Evolutionary conservation across 768 basidiomycete species (phyloP).

Genomic region (Xerocomus potaroensis): DNA sequence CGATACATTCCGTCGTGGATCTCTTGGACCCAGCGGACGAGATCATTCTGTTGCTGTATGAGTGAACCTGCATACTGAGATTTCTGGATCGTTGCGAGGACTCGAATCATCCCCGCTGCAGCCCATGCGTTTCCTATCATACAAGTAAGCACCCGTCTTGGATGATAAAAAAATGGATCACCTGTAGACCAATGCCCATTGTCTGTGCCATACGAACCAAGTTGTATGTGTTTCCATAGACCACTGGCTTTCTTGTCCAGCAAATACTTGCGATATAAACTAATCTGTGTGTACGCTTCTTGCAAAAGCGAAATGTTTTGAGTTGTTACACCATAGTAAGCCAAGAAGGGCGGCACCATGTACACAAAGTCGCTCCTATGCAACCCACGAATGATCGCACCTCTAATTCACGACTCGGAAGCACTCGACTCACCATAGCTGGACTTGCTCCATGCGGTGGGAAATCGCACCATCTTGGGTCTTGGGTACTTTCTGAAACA

Average conservation of each 20-base stretch:
- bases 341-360: slow-evolving; percentile 85
- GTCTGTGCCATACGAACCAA: slow-evolving; percentile 54
- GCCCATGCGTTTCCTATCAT: slow-evolving; percentile 81
- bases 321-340: slow-evolving; percentile 71
- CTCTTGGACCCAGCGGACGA: slow-evolving; percentile 63
- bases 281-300: slow-evolving; percentile 69
- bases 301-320: slow-evolving; percentile 53
- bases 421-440: slow-evolving; percentile 53
- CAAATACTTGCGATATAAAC: slow-evolving; percentile 65
- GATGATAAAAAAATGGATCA: slow-evolving; percentile 16
- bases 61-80: slow-evolving; percentile 52
- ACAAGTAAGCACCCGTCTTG: not conserved
- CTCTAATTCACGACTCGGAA: not conserved
- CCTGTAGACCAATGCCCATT: slow-evolving; percentile 79
- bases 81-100: slow-evolving; percentile 66
- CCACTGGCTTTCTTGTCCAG: slow-evolving; percentile 44
- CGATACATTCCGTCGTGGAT: slow-evolving; percentile 71
- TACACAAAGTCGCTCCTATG: slow-evolving; percentile 74
- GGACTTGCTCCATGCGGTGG: slow-evolving; percentile 63
- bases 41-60: slow-evolving; percentile 49
- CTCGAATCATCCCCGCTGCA: slow-evolving; percentile 81
- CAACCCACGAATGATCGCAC: not conserved
- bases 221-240: slow-evolving; percentile 74
- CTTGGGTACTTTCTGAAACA: slow-evolving; percentile 53
- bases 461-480: slow-evolving; percentile 78